Evolutionary conservation across 2,329 filamentous ascomycete species (phyloP), one percentile per base, ranked within the genome.

Genomic region (Aspergillus eucalypticola): DNA sequence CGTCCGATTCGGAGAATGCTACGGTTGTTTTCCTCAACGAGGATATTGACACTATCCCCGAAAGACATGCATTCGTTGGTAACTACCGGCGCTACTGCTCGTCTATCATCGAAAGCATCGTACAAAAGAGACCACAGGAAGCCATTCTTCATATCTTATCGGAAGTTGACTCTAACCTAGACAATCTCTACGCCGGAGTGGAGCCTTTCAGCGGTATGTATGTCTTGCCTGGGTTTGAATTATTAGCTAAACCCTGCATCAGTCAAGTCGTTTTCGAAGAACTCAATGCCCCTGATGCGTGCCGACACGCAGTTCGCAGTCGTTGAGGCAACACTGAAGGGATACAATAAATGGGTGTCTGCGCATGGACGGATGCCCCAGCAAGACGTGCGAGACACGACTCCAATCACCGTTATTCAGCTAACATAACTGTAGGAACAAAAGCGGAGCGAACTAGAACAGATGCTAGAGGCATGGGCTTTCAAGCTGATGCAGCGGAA

Each of bases 81-180:
- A 98, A 99, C 71, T 99, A 99, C 75, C 85, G 95, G 41, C 86
- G 95, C 60, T 98, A 96, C 71, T 95, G 92, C 73, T 88, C 88
- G 3, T 89, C 91, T 61, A 86, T 97, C 25, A 92, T 99, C 58
- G 94, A 98, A 76, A 85, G 85, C 15, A 91, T 98, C 64, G 92
- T 96, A 21, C 85, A 90, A 65, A 85, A 90, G 66, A 90, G 91
- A 67, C 87, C 93, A 2, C 86, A 90, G 54, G 93, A 97, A 62
- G 94, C 94, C 0, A 88, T 98, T 65, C 86, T 88, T 42, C 91
- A 97, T 75, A 93, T 98, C 54, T 84, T 99, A n/a, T 82, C 83
- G 15, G 87, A 90, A 67, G 90, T 93, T 25, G 90, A 95, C 64
- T 83, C 84, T 46, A 84, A 91, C 52, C 79, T 98, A 17, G 84